Conservation (phyloP, 352 stramenopile genomes). For the Phytophthora pistaciae region DNA sequence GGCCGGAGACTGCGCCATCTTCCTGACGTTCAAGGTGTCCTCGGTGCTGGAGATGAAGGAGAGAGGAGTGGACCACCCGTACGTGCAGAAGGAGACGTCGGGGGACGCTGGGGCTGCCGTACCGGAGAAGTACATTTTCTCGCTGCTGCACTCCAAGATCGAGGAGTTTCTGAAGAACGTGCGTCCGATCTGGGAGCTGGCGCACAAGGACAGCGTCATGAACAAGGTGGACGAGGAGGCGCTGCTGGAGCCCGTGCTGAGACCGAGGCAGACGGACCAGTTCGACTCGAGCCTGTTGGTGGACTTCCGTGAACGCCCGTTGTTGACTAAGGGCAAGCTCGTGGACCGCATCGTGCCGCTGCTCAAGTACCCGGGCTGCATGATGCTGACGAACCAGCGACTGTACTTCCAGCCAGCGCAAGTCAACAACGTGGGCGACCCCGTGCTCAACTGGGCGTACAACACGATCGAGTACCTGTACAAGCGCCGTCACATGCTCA, state of each 20-base stretch:
- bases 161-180: constrained; percentile 84
- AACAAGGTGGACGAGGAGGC: constrained; percentile 90
- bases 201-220: constrained; percentile 71
- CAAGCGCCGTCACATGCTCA: constrained; percentile 92
- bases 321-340: constrained; percentile 76
- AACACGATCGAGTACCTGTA: constrained; percentile 84
- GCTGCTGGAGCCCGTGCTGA: constrained; percentile 80
- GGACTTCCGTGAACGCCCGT: constrained; percentile 90
- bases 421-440: constrained; percentile 93
- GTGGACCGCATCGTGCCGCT: constrained; percentile 93
- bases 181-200: constrained; percentile 68
- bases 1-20: constrained; percentile 53
- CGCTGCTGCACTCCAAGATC: constrained; percentile 85
- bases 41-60: constrained; percentile 89
- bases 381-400: constrained; percentile 93
- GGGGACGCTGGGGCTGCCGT: constrained; percentile 14
- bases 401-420: constrained; percentile 93
- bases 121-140: constrained; percentile 80
- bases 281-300: constrained; percentile 92
- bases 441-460: constrained; percentile 88
- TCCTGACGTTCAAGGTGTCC: constrained; percentile 72
- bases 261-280: constrained; percentile 69
- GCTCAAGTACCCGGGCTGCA: constrained; percentile 90
- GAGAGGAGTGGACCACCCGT: constrained; percentile 83
- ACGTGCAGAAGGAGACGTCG: constrained; percentile 67